Evolutionary conservation across 2,329 filamentous ascomycete species (phyloP).

Genomic region (Helminthosporium solani): DNA sequence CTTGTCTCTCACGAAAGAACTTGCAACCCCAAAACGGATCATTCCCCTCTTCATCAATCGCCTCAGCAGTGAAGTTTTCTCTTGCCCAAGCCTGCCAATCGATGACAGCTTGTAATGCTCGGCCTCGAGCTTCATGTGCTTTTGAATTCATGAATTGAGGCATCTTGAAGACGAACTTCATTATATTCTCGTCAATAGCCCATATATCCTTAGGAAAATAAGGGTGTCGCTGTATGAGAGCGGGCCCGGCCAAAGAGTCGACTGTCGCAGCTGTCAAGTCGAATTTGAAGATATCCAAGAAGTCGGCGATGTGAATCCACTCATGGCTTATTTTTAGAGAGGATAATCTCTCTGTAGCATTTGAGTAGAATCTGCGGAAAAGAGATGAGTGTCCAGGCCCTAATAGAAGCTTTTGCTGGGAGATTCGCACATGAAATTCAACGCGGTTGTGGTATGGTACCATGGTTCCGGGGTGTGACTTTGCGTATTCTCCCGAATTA

Average conservation of each 20-base stretch:
- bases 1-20: constrained; percentile 8
- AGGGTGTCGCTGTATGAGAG: constrained; percentile 8
- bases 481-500: constrained; percentile 3
- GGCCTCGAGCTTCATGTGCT: constrained; percentile 6
- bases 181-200: constrained; percentile 7
- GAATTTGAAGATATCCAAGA: constrained; percentile 9
- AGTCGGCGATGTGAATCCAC: background rate
- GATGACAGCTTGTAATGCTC: constrained; percentile 1
- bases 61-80: constrained; percentile 15
- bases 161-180: constrained; percentile 3
- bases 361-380: constrained; percentile 3
- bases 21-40: constrained; percentile 12
- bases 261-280: constrained; percentile 9
- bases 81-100: constrained; percentile 13
- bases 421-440: constrained; percentile 5
- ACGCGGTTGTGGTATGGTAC: constrained; percentile 5
- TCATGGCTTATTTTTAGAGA: no score
- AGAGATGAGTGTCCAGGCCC: no score
- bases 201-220: constrained; percentile 7
- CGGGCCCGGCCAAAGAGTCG: constrained; percentile 11
- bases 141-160: constrained; percentile 3
- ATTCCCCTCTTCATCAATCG: constrained; percentile 12
- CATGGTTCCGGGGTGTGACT: constrained; percentile 6
- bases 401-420: no score
- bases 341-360: constrained; percentile 1